These are phyloP conservation scores for Solioccasus polychromus DNA, from an alignment of 768 basidiomycete genomes.

Conservation along the genomic window DNA sequence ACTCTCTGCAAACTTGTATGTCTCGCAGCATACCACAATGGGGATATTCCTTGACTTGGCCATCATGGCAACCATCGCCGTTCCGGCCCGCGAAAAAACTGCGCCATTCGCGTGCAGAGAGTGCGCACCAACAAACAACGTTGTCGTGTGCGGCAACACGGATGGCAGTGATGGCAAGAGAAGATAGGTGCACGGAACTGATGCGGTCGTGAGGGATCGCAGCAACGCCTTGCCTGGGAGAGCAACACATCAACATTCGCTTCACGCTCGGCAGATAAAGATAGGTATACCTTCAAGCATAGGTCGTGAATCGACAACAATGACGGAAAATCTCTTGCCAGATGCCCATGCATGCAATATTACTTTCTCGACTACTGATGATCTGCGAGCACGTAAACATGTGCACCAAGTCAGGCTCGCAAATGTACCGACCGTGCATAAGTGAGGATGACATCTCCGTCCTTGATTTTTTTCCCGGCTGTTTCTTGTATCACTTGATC, in stretches of 20 bases:
- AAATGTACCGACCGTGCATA: conserved; percentile 70
- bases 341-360: conserved; percentile 71
- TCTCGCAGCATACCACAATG: conserved; percentile 96
- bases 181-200: conserved; percentile 85
- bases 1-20: conserved; percentile 95
- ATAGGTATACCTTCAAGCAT: conserved; percentile 72
- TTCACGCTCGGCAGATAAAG: neutral
- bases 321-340: conserved; percentile 81
- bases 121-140: conserved; percentile 89
- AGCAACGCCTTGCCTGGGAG: conserved; percentile 74
- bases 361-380: conserved; percentile 91
- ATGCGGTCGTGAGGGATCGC: conserved; percentile 59
- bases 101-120: conserved; percentile 94
- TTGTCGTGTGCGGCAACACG: conserved; percentile 76
- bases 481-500: conserved; percentile 90
- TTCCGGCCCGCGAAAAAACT: conserved; percentile 91
- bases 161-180: conserved; percentile 84
- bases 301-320: conserved; percentile 93
- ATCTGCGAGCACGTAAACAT: conserved; percentile 45
- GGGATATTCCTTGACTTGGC: conserved; percentile 86
- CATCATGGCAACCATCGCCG: conserved; percentile 96
- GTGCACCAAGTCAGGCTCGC: neutral
- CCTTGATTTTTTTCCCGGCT: conserved; percentile 90
- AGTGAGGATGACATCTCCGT: conserved; percentile 89
- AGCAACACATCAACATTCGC: neutral